Evolutionary conservation across 139 green algal species (phyloP), one percentile per base, ranked within the genome.

Genomic region (Chlorella sp.): DNA sequence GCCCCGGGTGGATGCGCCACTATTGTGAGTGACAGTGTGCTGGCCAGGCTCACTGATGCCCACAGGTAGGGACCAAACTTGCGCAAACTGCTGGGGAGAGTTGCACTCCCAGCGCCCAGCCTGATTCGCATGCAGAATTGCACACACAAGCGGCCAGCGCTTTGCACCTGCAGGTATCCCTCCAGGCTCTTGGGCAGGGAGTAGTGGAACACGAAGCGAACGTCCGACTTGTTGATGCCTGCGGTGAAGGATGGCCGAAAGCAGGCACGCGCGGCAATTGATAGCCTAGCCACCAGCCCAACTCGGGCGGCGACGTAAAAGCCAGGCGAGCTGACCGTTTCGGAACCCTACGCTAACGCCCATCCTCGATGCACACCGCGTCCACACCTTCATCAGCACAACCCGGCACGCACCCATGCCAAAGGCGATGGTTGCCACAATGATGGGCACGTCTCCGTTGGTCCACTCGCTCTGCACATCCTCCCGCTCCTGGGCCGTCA

Each of bases 201-300:
- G 87, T 93, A 96, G 92, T 99, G 96, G 82, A 98, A 94, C 36
- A 99, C 96, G 87, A 97, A 99, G 19, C 95, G 91, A 69, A 96
- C 93, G 48, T 95, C 91, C 8, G 90, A 72, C 86, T 95, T 95
- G 88, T 94, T 93, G 86, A 95, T 93, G 86, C 89, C 88, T 90
- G 87, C 46, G 82, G 94, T 92, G 75, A 88, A 17, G 32, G 11
- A 65, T 36, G 48, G 19, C n/a, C 32, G 34, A 19, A 16, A 36
- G 13, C 67, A 75, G 68, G 38, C 67, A 20, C 34, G 9, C 62
- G 28, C 36, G 62, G 4, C 2, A n/a, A n/a, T n/a, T n/a, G n/a
- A n/a, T n/a, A n/a, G n/a, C n/a, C n/a, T n/a, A n/a, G n/a, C n/a
- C n/a, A n/a, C n/a, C n/a, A n/a, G n/a, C n/a, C n/a, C n/a, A n/a